Percentiles rank a stretch among this genome's conserved stretches.
These are phyloP conservation scores for Novymonas esmeraldas DNA, from an alignment of 208 protist species.

Conservation along the genomic window DNA sequence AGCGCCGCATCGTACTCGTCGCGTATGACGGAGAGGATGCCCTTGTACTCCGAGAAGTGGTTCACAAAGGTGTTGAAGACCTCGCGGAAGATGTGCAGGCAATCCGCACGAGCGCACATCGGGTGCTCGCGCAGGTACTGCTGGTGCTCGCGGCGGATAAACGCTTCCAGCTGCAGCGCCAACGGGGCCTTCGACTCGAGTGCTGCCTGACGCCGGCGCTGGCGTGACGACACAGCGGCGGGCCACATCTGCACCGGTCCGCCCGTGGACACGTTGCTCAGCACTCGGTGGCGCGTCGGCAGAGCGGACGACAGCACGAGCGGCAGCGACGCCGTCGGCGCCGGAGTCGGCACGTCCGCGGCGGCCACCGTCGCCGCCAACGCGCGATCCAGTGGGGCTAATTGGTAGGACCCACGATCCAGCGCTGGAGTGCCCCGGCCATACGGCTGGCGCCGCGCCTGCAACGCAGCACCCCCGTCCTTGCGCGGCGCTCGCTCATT, in stretches of 20 bases:
- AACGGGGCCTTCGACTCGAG: conserved; percentile 68
- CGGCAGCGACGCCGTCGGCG: conserved; percentile 1
- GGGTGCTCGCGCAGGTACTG: conserved; percentile 71
- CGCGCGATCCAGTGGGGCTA: conserved; percentile 17
- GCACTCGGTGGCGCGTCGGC: conserved; percentile 3
- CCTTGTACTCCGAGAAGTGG: conserved; percentile 84
- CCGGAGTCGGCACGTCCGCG: conserved; percentile 8
- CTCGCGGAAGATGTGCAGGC: conserved; percentile 85
- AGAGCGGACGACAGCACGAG: not conserved
- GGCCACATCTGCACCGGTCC: conserved; percentile 31
- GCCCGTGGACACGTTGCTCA: conserved; percentile 4
- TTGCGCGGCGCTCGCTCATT: not conserved
- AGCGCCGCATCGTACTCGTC: conserved; percentile 87
- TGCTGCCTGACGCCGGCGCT: conserved; percentile 20
- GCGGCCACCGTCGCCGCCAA: conserved; percentile 6
- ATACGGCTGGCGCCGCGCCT: not conserved
- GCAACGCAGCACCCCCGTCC: not conserved
- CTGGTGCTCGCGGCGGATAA: conserved; percentile 77
- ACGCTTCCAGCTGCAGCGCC: conserved; percentile 83
- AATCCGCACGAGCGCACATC: conserved; percentile 63
- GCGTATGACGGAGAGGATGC: conserved; percentile 72
- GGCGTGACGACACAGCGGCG: conserved; percentile 18
- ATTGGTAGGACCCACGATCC: conserved; percentile 19
- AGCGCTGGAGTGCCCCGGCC: not conserved
- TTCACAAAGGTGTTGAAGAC: conserved; percentile 76